These are phyloP conservation scores for Juglanconis juglandina DNA, from an alignment of 2,329 filamentous ascomycete genomes.

Conservation along the genomic window DNA sequence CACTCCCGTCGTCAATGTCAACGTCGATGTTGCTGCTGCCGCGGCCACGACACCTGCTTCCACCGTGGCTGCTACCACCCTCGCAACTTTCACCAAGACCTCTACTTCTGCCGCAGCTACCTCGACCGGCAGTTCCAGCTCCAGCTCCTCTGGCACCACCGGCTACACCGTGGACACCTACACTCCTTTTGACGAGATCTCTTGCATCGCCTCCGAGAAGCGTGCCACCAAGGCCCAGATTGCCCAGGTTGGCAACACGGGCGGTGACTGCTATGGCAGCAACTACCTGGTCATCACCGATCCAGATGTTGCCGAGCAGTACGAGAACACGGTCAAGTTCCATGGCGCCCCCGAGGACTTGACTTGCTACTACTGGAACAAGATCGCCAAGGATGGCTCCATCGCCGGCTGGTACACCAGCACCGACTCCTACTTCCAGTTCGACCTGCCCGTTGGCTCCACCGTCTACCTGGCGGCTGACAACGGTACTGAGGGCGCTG, in stretches of 20 bases:
- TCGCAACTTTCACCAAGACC: constrained; percentile 10
- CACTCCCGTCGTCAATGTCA: constrained; percentile 3
- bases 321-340: constrained; percentile 29
- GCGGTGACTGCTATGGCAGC: constrained; percentile 44
- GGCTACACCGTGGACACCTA: constrained; percentile 69
- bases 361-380: constrained; percentile 47
- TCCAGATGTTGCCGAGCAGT: constrained; percentile 32
- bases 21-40: neutral
- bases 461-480: constrained; percentile 43
- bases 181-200: constrained; percentile 9
- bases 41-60: neutral
- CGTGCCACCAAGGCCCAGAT: constrained; percentile 46
- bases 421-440: constrained; percentile 35
- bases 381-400: constrained; percentile 43
- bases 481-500: constrained; percentile 45
- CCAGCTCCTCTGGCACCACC: constrained; percentile 76
- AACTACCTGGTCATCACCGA: constrained; percentile 46
- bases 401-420: constrained; percentile 47
- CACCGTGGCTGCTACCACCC: neutral
- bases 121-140: constrained; percentile 76
- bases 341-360: constrained; percentile 25
- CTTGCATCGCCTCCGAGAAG: constrained; percentile 33
- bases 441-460: constrained; percentile 36
- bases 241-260: constrained; percentile 46
- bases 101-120: constrained; percentile 11